Evolutionary conservation across 2,329 filamentous ascomycete genomes (phyloP).

Genomic region (Penicillium fuscoglaucum): DNA sequence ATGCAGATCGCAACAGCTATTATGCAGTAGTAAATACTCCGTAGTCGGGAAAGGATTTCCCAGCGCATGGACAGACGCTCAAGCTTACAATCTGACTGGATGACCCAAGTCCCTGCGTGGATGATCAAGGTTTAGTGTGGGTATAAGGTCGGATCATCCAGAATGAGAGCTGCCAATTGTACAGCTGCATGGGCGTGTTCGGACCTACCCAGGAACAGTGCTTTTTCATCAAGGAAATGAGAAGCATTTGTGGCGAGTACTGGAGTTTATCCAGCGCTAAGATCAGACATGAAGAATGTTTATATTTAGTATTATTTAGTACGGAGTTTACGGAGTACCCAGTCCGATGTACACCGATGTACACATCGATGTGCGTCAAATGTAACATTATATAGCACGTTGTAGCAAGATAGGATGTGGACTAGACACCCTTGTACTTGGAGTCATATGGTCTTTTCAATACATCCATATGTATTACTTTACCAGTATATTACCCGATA

Average conservation of each 20-base stretch:
- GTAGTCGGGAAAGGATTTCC: neutral
- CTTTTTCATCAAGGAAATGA: conserved; percentile 4
- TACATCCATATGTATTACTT: neutral
- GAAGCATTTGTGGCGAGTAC: neutral
- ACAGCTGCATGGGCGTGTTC: neutral
- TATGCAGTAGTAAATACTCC: neutral
- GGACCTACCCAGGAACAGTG: conserved; percentile 7
- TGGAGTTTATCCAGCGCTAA: conserved; percentile 4
- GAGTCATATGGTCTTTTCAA: neutral
- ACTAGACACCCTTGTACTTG: neutral
- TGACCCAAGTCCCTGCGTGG: conserved; percentile 18
- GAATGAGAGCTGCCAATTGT: conserved; percentile 11
- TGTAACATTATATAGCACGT: neutral
- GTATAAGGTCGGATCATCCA: conserved; percentile 5
- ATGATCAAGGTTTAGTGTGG: conserved; percentile 15
- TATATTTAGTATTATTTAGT: conserved; percentile 2
- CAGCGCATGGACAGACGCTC: neutral
- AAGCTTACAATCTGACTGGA: conserved; percentile 8
- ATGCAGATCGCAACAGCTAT: neutral
- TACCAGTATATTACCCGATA: neutral
- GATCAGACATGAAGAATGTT: conserved; percentile 7
- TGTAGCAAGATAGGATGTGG: neutral
- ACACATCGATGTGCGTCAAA: neutral
- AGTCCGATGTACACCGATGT: neutral
- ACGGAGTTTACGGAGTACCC: neutral